Base-by-base conservation (phyloP, 2,329 filamentous ascomycete genomes). In the Peltaster fructicola region DNA sequence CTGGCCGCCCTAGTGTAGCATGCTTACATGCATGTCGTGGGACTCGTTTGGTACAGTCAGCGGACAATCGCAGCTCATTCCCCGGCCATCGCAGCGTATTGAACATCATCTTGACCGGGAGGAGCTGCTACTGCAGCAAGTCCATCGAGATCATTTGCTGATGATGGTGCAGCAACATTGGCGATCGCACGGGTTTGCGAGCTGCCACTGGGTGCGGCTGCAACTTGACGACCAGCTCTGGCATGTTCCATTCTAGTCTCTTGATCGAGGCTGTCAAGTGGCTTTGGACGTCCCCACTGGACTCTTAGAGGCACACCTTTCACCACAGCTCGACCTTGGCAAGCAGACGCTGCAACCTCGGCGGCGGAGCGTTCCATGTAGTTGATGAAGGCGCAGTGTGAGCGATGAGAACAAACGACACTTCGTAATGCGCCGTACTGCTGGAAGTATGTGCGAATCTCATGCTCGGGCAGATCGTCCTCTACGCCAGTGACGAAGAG, bases 311-410 rank as follows among this genome's bases (percentile, higher is more conserved):
- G 88, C 40, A 85, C 93, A 3, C 88, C 88, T 17, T 82, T 73
- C 40, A 98, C 79, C 5, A 95, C 69, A 0, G 82, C 81, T 33
- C 76, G 77, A 5, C 90, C 88, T 49, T 92, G 76, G 39, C 81
- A 85, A 11, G 78, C 69, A 16, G 70, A 69, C 0, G 88, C 80
- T 0, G 90, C 90, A 30, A 66, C 72, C 53, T 98, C 88, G 0
- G 90, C 88, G 1, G 68, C 75, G 33, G 80, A 71, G 29, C 88
- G 68, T 3, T 75, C 79, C 39, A 82, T 72, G 48, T 81, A 98
- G 54, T 98, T 98, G 54, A 98, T 63, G 46, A 95, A 98, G 1
- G 88, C 88, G 50, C 84, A 95, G 46, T 95, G 88, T 9, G 85
- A 85, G 58, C 91, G 82, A 55, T 98, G 88, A 5, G 84, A 93